phyloP scores from a whole-genome alignment of 2,329 filamentous ascomycete genomes.

The Macrophomina phaseolina region DNA sequence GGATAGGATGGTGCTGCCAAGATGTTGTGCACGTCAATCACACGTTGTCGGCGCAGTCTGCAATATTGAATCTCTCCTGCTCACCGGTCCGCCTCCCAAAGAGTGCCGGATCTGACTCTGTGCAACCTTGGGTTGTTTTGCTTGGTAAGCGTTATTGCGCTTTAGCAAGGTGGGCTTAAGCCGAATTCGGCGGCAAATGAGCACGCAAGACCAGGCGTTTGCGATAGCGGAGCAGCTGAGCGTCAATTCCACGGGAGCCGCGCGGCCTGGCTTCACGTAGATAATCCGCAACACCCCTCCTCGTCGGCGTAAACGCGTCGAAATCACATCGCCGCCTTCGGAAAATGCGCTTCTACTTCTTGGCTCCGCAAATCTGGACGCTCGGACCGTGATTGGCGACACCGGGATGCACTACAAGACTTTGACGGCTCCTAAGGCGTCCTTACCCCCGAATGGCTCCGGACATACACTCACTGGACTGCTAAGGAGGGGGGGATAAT shows the following conservation, averaged over 20 bases:
- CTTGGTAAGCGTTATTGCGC: background rate
- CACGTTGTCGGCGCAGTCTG: background rate
- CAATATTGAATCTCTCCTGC: background rate
- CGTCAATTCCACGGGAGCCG: background rate
- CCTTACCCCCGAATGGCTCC: background rate
- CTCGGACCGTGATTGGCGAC: background rate
- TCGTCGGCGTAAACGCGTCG: background rate
- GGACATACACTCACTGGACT: background rate
- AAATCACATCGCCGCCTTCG: no score
- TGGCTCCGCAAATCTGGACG: background rate
- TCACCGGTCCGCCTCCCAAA: background rate
- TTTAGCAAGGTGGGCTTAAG: background rate
- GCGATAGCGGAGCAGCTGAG: background rate
- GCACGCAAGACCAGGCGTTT: slow-evolving; percentile 8
- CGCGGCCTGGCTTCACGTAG: background rate
- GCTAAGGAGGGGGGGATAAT: background rate
- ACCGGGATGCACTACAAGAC: background rate
- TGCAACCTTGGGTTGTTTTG: background rate
- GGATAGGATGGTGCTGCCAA: background rate
- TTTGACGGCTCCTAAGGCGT: background rate
- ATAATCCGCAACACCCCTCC: slow-evolving; percentile 4
- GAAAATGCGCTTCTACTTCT: background rate
- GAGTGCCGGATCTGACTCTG: background rate
- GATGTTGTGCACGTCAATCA: background rate
- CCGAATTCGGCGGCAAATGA: background rate